Base-by-base conservation (phyloP, 371 early-diverging fungal species). In the Apophysomyces sp. region DNA sequence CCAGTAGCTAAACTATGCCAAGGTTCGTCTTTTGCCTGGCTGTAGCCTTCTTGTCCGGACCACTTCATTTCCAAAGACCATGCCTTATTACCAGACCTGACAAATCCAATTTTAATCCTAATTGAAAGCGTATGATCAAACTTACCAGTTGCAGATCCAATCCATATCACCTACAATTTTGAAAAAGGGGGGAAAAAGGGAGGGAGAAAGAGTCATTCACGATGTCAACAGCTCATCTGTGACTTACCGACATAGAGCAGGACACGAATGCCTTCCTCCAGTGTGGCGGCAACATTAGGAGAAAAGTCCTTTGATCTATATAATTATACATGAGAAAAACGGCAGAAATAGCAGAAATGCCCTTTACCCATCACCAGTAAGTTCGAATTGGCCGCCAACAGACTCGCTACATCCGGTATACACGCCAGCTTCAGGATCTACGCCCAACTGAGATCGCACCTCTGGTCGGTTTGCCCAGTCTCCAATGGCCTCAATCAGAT, bases 161-260 rank as follows among this genome's bases (percentile, higher is more conserved):
- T 90, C 91, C 16, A 84, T 84, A 59, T 87, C 90, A 29, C 62
- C 62, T 53, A 31, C 27, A 9, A 34, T 13, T 13, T 30, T 34
- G 2, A 24, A 32, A 3, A 40, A 9, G 1, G 40, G 49, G 31
- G 29, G 52, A 26, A 27, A 28, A 28, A 26, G 32, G 18, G 24
- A 32, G 27, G 18, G 8, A 26, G 21, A 34, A 58, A 4, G 26
- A n/a, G 0, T 9, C 1, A 4, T 49, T 7, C 12, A 12, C 49
- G 51, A 31, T 11, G 29, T 27, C 12, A 3, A 6, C 29, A 55
- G 16, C 0, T 4, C 6, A 24, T 18, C 21, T 34, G 87, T 87
- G 2, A 86, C 88, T 68, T 63, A 40, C 96, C 96, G 39, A 90
- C 90, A 71, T 94, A 97, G 30, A 97, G 71, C 61, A 96, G 69